Base-by-base conservation (phyloP, 805 yeast genomes). In the Starmerella scarabaei region DNA sequence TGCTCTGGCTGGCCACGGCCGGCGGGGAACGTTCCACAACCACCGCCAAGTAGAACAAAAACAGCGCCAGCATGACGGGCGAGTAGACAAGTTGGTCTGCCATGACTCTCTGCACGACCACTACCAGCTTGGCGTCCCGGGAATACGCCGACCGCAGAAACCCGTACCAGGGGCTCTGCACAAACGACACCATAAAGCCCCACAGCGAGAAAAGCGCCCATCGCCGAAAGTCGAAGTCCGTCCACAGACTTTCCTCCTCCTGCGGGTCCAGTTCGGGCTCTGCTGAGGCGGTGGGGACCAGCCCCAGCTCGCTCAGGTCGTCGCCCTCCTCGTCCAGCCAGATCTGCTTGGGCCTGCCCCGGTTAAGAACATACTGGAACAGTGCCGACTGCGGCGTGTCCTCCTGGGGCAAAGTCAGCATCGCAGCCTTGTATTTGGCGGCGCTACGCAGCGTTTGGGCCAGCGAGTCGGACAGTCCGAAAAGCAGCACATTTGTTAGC, bases 81-180 rank as follows among this genome's bases (percentile, higher is more conserved):
- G 96, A 85, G 57, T 78, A 91, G 43, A 85, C 71, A 36, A 86
- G 61, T 58, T 91, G 97, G 57, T 88, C 98, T 0, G 93, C 79
- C 40, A 88, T 62, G 0, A 84, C 96, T 41, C 95, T 72, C 48
- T 86, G 79, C 26, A 88, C 66, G 5, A 82, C 93, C 40, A 85
- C 82, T 17, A 64, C 44, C 2, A 86, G 78, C 44, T 82, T 69
- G n/a, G 81, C 73, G 15, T 81, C 85, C 42, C 76, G 78, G 4
- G 79, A 74, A 58, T 80, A 88, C 47, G 82, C 73, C 35, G 67
- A 64, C 54, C 88, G 86, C 44, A 88, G 67, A 43, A 86, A 72
- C 52, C 73, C 70, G 54, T 88, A 86, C 98, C 98, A 88, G 36
- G 77, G 77, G 38, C 80, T 80, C 60, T 85, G 96, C 35, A 75